phyloP scores from a whole-genome alignment of 805 yeast species.

The Yamadazyma laniorum region DNA sequence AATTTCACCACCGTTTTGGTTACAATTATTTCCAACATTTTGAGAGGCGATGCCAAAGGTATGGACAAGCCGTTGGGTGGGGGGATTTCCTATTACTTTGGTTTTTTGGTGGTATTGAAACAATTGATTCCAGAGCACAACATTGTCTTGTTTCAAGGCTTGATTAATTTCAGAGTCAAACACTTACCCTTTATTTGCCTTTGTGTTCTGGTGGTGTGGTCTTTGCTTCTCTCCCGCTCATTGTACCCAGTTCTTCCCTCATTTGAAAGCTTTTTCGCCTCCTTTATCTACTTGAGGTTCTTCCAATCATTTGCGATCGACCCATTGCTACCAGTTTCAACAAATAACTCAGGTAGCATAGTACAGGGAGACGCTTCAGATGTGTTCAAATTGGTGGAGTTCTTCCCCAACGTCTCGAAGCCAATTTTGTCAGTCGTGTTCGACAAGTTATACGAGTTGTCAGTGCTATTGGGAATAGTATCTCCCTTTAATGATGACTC shows the following conservation, averaged over 20 bases:
- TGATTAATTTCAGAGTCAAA: conserved; percentile 52
- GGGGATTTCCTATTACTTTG: conserved; percentile 51
- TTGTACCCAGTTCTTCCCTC: conserved; percentile 57
- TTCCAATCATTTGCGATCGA: conserved; percentile 58
- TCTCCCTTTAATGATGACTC: conserved; percentile 66
- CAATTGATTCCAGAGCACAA: conserved; percentile 60
- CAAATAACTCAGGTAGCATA: conserved; percentile 27
- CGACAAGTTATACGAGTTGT: conserved; percentile 32
- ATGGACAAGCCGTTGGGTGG: conserved; percentile 50
- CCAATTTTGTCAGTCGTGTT: conserved; percentile 54
- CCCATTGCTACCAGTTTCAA: conserved; percentile 50
- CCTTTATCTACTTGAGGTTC: conserved; percentile 80
- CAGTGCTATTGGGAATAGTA: conserved; percentile 46
- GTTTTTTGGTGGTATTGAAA: conserved; percentile 56
- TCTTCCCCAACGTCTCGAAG: conserved; percentile 70
- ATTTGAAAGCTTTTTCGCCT: conserved; percentile 55
- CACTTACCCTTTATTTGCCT: conserved; percentile 55
- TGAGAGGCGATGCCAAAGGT: conserved; percentile 31
- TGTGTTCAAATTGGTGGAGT: conserved; percentile 76
- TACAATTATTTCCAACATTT: conserved; percentile 37
- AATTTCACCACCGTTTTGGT: conserved; percentile 51
- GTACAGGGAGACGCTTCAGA: conserved; percentile 86
- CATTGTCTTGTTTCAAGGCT: conserved; percentile 45
- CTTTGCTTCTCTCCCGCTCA: conserved; percentile 28
- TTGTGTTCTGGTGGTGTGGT: conserved; percentile 33